These are phyloP conservation scores for Boletus vermiculosoides DNA, from an alignment of 768 basidiomycete species.

Conservation along the genomic window DNA sequence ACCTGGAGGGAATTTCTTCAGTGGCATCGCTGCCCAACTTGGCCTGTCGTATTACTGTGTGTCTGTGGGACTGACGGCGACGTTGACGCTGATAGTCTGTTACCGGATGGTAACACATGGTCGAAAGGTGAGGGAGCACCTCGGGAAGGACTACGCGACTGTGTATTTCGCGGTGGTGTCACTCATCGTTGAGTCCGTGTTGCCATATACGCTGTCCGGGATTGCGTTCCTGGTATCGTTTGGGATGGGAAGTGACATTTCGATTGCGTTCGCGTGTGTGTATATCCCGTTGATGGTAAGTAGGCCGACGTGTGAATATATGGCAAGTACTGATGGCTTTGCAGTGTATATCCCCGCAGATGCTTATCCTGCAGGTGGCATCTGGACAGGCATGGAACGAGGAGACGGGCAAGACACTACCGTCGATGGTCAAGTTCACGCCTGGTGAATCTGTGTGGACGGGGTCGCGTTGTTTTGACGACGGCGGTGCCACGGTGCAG, in stretches of 20 bases:
- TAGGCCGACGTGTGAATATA: too few relatives aligned
- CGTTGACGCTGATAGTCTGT: slow-evolving; percentile 22
- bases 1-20: slow-evolving; percentile 21
- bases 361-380: slow-evolving; percentile 25
- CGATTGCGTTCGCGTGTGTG: slow-evolving; percentile 17
- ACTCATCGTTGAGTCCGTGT: slow-evolving; percentile 24
- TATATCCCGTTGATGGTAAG: slow-evolving; percentile 28
- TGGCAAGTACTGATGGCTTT: not conserved
- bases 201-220: slow-evolving; percentile 28
- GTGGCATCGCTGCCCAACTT: slow-evolving; percentile 11
- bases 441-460: not conserved
- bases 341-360: slow-evolving; percentile 27
- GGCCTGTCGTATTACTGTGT: slow-evolving; percentile 22
- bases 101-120: slow-evolving; percentile 17
- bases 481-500: not conserved
- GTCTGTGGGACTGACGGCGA: slow-evolving; percentile 20
- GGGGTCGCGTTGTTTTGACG: not conserved
- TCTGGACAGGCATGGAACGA: slow-evolving; percentile 18
- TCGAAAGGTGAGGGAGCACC: slow-evolving; percentile 6
- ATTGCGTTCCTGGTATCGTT: slow-evolving; percentile 25
- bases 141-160: slow-evolving; percentile 20
- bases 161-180: slow-evolving; percentile 20
- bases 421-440: slow-evolving; percentile 17
- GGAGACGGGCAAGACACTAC: slow-evolving; percentile 1
- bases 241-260: slow-evolving; percentile 13